phyloP scores from a whole-genome alignment of 208 protist species.

The Crithidia thermophila region DNA sequence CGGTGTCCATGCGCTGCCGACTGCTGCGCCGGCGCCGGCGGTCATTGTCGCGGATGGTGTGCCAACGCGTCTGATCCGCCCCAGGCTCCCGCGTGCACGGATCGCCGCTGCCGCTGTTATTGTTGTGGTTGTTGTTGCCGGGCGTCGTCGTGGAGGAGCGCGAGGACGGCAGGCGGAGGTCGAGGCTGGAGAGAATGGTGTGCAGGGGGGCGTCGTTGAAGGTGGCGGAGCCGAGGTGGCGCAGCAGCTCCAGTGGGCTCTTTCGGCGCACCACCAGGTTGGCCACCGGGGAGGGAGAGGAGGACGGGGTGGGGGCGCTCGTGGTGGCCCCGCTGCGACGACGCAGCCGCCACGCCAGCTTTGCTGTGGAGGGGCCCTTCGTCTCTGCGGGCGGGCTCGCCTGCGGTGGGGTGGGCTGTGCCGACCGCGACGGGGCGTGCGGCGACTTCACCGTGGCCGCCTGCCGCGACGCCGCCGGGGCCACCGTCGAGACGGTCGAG shows the following conservation, averaged over 20 bases:
- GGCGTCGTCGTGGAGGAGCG: background rate
- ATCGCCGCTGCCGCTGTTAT: background rate
- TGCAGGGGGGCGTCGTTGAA: constrained; percentile 37
- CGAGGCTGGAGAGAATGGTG: constrained; percentile 29
- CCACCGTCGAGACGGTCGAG: background rate
- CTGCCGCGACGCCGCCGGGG: background rate
- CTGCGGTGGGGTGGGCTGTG: background rate
- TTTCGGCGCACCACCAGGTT: constrained; percentile 1
- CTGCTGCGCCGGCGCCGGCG: constrained; percentile 4
- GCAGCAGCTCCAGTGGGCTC: constrained; percentile 34
- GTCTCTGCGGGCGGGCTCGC: background rate
- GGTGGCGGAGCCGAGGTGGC: constrained; percentile 26
- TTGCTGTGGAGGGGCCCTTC: background rate
- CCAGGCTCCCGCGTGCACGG: background rate
- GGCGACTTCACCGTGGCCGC: constrained; percentile 7
- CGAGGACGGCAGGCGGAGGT: constrained; percentile 17
- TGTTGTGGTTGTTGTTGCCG: background rate
- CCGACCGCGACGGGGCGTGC: background rate
- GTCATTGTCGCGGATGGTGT: constrained; percentile 6
- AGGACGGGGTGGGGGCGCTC: background rate
- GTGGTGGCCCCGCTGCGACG: background rate
- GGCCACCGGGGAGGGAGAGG: background rate
- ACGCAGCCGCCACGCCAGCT: constrained; percentile 7
- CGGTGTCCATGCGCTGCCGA: constrained; percentile 10
- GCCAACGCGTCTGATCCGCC: constrained; percentile 8